A percentile compares a stretch with the other conserved stretches of the same genome.
Conservation (phyloP, 352 stramenopile genomes). For the Globisporangium camurandrum region DNA sequence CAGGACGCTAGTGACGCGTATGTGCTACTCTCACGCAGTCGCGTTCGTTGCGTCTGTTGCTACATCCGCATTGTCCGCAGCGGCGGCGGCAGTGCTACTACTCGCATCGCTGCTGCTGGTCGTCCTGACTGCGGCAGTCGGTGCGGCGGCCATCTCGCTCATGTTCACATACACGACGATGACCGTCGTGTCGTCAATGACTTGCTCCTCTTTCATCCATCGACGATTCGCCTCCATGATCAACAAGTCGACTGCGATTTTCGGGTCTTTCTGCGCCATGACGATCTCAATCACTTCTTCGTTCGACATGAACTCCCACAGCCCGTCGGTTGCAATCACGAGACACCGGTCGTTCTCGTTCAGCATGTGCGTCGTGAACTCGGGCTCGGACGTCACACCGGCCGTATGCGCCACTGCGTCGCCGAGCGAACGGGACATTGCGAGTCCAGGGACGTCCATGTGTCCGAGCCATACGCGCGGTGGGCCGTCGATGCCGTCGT, state of each 20-base stretch:
- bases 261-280: slow-evolving; percentile 67
- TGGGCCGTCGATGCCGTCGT: slow-evolving; percentile 97
- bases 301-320: slow-evolving; percentile 99
- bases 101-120: background rate
- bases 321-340: slow-evolving; percentile 95
- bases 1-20: no score
- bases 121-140: slow-evolving; percentile 3
- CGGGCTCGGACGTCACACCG: slow-evolving; percentile 91
- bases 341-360: slow-evolving; percentile 90
- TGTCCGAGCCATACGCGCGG: slow-evolving; percentile 97
- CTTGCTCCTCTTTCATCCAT: slow-evolving; percentile 98
- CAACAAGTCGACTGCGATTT: slow-evolving; percentile 86
- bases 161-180: slow-evolving; percentile 94
- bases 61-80: no score
- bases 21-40: no score
- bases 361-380: slow-evolving; percentile 87
- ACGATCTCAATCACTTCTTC: slow-evolving; percentile 90
- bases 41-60: background rate
- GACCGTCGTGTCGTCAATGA: slow-evolving; percentile 98
- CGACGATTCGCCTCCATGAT: slow-evolving; percentile 94
- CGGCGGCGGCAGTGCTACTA: background rate
- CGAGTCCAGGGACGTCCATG: slow-evolving; percentile 97
- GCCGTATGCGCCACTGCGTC: slow-evolving; percentile 96
- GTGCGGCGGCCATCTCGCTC: slow-evolving; percentile 25
- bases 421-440: slow-evolving; percentile 95